Base-by-base conservation (phyloP, 108 stramenopile species). In the Fragilaria radians region DNA sequence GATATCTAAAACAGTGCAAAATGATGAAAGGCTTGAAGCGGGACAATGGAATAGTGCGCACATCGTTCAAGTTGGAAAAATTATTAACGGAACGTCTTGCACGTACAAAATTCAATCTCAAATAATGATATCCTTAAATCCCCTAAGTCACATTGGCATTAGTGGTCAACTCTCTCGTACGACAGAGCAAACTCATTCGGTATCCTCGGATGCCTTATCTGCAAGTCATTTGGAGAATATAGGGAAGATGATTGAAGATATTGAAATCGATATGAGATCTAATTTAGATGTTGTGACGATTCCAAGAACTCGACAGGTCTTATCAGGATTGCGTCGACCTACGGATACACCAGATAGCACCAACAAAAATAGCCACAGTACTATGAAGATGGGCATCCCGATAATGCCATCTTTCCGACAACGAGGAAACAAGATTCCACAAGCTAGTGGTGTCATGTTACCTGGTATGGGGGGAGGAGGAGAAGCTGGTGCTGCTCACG, bases 161-260 rank as follows among this genome's bases (percentile, higher is more conserved):
- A 66, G 74, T 48, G 79, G 76, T 4, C 54, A 68, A 0, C 47
- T 80, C 26, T 70, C 66, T 1, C 67, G 79, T 18, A 70, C 63
- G 31, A 67, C 68, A 3, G 48, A 48, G 53, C 67, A 61, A 21
- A 59, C 60, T 0, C 11, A 45, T 54, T 23, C 46, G 51, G 14
- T 31, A 25, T 7, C 19, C 57, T 34, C 4, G 25, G 54, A 46
- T 33, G 22, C 18, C 7, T 52, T 46, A 53, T n/a, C 36, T 22
- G 73, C 59, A 47, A 71, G 52, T 61, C 98, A 99, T 74, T 65
- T 97, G 32, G 61, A 73, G 42, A 99, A 93, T 75, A 80, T 99
- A 56, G 98, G 98, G 1, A 66, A 68, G 46, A 78, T 96, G 46
- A 88, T 99, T 33, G 98, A 99, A 75, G 91, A 94, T 45, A 73